phyloP scores from a whole-genome alignment of 2,329 filamentous ascomycete genomes.

The Cladosporium sp. region DNA sequence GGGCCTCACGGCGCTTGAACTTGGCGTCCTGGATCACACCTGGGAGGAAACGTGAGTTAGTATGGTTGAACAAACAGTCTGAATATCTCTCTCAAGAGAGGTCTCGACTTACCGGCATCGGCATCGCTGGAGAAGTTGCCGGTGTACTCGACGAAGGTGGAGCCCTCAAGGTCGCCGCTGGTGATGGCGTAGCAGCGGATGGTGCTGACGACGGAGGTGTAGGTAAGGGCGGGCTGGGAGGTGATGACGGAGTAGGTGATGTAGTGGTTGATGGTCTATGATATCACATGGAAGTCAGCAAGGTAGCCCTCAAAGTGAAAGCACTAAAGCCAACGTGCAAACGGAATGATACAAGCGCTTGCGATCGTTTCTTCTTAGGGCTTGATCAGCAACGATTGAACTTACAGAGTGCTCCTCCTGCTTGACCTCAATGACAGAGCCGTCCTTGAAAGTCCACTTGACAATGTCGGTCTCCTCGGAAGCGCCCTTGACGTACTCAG shows the following conservation, averaged over 20 bases:
- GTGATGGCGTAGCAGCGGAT: constrained; percentile 63
- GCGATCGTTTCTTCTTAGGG: no score
- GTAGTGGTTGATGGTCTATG: constrained; percentile 65
- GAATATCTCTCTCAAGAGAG: no score
- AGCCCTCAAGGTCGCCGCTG: constrained; percentile 59
- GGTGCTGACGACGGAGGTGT: constrained; percentile 64
- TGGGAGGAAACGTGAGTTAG: constrained; percentile 28
- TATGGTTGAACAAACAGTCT: no score
- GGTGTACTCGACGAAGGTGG: constrained; percentile 66
- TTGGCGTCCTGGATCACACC: constrained; percentile 70
- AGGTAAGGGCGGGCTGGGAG: constrained; percentile 59
- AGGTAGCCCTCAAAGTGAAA: not conserved
- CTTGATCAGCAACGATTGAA: constrained; percentile 8
- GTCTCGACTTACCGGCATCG: constrained; percentile 55
- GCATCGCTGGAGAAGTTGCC: constrained; percentile 68
- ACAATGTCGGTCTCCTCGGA: constrained; percentile 62
- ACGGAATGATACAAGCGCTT: not conserved
- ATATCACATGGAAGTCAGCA: not conserved
- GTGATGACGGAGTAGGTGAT: constrained; percentile 71
- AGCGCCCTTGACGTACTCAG: constrained; percentile 60
- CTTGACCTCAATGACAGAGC: constrained; percentile 65
- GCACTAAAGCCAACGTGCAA: not conserved
- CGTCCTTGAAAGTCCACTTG: constrained; percentile 68
- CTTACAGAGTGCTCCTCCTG: constrained; percentile 69
- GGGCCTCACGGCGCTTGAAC: constrained; percentile 70